phyloP scores from a whole-genome alignment of 78 protist species.

The Cyanophora paradoxa region DNA sequence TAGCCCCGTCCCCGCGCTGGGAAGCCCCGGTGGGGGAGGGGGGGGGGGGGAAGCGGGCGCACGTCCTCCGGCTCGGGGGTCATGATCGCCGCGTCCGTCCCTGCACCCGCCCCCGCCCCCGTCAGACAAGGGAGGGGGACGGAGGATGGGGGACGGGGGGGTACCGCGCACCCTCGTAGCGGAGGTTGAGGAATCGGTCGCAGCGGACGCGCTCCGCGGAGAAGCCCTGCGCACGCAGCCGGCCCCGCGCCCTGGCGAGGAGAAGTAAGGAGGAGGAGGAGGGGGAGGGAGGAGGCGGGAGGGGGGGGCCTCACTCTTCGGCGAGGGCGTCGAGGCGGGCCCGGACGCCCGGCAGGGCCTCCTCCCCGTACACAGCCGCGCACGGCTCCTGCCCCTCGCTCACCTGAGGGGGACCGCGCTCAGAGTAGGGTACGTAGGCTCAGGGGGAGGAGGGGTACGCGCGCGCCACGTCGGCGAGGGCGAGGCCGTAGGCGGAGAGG shows the following conservation, averaged over 20 bases:
- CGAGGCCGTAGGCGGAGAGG: constrained; percentile 80
- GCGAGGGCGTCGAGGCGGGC: background rate
- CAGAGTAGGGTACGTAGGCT: too few relatives aligned
- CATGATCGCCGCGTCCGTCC: constrained; percentile 72
- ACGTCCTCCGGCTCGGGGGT: constrained; percentile 22
- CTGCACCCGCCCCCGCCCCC: too few relatives aligned
- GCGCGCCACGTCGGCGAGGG: constrained; percentile 69
- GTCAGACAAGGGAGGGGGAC: too few relatives aligned
- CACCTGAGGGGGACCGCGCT: too few relatives aligned
- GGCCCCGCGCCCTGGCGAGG: background rate
- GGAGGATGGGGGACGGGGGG: too few relatives aligned
- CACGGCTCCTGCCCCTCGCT: too few relatives aligned
- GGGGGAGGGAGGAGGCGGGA: background rate
- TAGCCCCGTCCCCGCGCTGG: too few relatives aligned
- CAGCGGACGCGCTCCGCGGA: background rate
- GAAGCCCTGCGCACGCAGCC: constrained; percentile 20
- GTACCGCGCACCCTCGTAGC: constrained; percentile 80
- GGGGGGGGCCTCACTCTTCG: too few relatives aligned
- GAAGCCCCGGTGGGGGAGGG: too few relatives aligned
- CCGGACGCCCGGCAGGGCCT: background rate
- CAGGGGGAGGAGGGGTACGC: too few relatives aligned
- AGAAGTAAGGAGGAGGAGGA: too few relatives aligned
- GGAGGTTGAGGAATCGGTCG: constrained; percentile 47
- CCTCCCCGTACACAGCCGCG: background rate
- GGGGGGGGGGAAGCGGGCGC: too few relatives aligned